Evolutionary conservation across 2,329 filamentous ascomycete genomes (phyloP).

Genomic region (Chaetomiaceae sp.): DNA sequence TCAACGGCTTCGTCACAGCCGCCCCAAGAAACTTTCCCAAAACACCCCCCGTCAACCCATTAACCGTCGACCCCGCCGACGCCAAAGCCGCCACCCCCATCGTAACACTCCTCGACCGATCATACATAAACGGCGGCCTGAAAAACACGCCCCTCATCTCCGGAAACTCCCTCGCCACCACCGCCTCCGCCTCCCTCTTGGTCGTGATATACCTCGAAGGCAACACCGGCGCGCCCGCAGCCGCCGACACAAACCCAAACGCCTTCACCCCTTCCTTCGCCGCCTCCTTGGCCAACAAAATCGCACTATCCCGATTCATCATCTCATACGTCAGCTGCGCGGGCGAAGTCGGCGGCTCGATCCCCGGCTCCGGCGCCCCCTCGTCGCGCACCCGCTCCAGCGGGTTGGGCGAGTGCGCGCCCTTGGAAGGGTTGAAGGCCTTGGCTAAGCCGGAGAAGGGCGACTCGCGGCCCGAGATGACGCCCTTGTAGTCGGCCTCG

Average conservation of each 20-base stretch:
- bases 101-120: constrained; percentile 74
- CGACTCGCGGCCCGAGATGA: constrained; percentile 77
- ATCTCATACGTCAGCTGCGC: constrained; percentile 86
- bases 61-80: constrained; percentile 70
- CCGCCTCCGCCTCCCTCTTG: constrained; percentile 83
- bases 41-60: constrained; percentile 69
- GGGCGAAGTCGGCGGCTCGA: constrained; percentile 55
- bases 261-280: constrained; percentile 58
- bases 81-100: constrained; percentile 78
- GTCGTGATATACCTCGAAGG: constrained; percentile 83
- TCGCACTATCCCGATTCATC: constrained; percentile 90
- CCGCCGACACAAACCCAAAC: constrained; percentile 87
- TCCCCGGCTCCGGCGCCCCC: constrained; percentile 32
- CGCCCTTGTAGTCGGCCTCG: constrained; percentile 96
- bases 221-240: constrained; percentile 77
- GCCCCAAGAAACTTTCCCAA: constrained; percentile 75
- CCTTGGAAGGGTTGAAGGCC: constrained; percentile 67
- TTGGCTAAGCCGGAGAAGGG: constrained; percentile 72
- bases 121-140: constrained; percentile 84
- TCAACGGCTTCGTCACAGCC: constrained; percentile 72
- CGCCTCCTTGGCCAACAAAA: constrained; percentile 76
- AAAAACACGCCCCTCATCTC: constrained; percentile 76
- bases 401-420: constrained; percentile 60
- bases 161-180: constrained; percentile 69
- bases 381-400: constrained; percentile 56